These are phyloP conservation scores for Asterophora lycoperdoides DNA, from an alignment of 768 basidiomycete genomes.

Conservation along the genomic window DNA sequence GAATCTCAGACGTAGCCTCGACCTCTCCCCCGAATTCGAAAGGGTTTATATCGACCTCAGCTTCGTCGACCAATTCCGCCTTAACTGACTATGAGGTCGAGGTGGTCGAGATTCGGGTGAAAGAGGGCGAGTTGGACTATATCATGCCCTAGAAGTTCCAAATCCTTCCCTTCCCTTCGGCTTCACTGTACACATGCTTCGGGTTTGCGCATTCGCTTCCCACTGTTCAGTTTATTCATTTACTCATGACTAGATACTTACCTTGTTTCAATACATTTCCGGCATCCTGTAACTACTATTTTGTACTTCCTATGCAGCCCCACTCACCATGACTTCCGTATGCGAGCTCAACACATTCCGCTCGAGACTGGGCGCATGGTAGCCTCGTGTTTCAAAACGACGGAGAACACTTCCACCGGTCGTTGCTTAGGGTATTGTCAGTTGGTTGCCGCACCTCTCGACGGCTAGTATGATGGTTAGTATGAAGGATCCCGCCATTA, in stretches of 20 bases:
- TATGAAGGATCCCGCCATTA: too few relatives aligned
- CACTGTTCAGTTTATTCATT: not conserved
- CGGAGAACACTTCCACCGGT: too few relatives aligned
- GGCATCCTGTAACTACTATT: not conserved
- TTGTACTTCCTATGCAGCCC: not conserved
- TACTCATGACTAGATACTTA: not conserved
- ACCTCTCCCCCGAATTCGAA: constrained; percentile 73
- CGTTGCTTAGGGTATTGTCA: too few relatives aligned
- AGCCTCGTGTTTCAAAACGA: too few relatives aligned
- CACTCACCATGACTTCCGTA: not conserved
- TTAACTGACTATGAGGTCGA: constrained; percentile 79
- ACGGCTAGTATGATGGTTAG: too few relatives aligned
- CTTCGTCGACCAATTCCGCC: constrained; percentile 62
- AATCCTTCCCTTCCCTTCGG: not conserved
- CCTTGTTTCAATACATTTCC: not conserved
- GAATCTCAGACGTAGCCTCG: constrained; percentile 64
- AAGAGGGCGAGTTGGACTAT: constrained; percentile 70
- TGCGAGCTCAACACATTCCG: too few relatives aligned
- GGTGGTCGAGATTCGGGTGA: constrained; percentile 82
- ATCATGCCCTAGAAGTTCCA: constrained; percentile 55
- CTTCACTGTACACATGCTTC: not conserved
- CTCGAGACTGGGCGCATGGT: too few relatives aligned
- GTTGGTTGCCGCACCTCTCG: too few relatives aligned
- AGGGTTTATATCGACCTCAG: constrained; percentile 64
- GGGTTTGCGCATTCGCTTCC: not conserved